Evolutionary conservation across 78 protist genomes (phyloP), one percentile per base, ranked within the genome.

Genomic region (Dictyostelium purpureum): DNA sequence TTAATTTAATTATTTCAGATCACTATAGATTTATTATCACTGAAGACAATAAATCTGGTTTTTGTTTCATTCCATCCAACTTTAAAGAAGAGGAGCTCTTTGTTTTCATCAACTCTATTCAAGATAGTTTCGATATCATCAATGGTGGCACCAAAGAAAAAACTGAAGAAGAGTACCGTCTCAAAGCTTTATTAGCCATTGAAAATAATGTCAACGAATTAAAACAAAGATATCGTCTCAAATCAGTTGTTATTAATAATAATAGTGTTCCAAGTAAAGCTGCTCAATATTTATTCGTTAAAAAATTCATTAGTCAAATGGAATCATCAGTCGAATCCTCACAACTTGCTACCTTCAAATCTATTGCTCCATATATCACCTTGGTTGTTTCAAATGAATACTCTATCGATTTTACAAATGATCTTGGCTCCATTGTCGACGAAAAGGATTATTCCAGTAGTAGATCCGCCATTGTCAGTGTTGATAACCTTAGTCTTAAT

Each of bases 1-100:
- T 85, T 21, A 37, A 85, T 51, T 43, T 85, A 42, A 57, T 85
- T 45, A 52, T 85, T 35, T 85, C 92, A 1, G 92, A 85, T 73
- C 92, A 56, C 66, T 85, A 85, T 33, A 59, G 73, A 70, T 85
- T 85, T 76, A 73, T 85, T 45, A 59, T 73, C 35, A 51, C 83
- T 16, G 49, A 70, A 21, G 78, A 85, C 16, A 63, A 61, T 57
- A 47, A 70, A 16, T 38, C 26, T 11, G 92, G 81, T 26, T 85
- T 57, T 24, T 33, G 65, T 45, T 85, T 85, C 24, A 73, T 85
- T 33, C 92, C 92, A 73, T 24, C 66, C 42, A 74, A 85, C 82
- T 85, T 85, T 43, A 21, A 16, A 0, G 92, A 70, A 2, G 31
- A 43, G 16, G 92, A 85, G 33, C 47, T 85, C 54, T 52, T 85